phyloP scores from a whole-genome alignment of 2,329 filamentous ascomycete genomes.

The Monosporascus sp. region DNA sequence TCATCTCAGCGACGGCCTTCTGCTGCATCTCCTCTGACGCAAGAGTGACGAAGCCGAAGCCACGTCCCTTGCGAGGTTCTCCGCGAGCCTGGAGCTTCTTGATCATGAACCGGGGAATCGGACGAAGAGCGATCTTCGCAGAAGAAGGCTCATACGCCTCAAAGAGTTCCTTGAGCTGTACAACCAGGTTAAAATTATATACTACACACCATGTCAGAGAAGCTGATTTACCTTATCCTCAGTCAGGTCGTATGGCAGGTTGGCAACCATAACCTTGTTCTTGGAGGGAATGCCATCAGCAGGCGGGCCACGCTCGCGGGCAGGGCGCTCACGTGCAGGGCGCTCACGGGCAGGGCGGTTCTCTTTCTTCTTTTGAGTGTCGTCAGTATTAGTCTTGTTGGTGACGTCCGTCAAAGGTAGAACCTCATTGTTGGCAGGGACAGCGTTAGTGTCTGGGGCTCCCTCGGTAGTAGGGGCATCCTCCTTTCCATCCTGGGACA shows the following conservation, averaged over 20 bases:
- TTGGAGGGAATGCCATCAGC: slow-evolving; percentile 97
- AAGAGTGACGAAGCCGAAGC: slow-evolving; percentile 96
- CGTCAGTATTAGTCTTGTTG: slow-evolving; percentile 39
- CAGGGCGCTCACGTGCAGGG: slow-evolving; percentile 54
- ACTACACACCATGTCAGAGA: not conserved
- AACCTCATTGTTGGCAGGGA: slow-evolving; percentile 48
- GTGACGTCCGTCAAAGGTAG: slow-evolving; percentile 51
- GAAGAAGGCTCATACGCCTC: slow-evolving; percentile 84
- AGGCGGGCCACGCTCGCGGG: slow-evolving; percentile 86
- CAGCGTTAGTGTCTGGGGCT: slow-evolving; percentile 40
- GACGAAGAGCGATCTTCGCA: slow-evolving; percentile 97
- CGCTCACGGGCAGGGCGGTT: slow-evolving; percentile 54
- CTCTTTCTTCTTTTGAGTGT: slow-evolving; percentile 31
- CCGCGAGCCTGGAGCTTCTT: slow-evolving; percentile 99
- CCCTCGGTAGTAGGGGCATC: slow-evolving; percentile 39
- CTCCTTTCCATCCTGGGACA: slow-evolving; percentile 36
- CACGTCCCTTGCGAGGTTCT: slow-evolving; percentile 97
- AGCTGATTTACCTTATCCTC: slow-evolving; percentile 77
- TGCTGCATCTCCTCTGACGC: slow-evolving; percentile 93
- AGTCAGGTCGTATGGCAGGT: slow-evolving; percentile 95
- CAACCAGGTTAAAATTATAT: slow-evolving; percentile 18
- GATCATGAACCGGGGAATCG: slow-evolving; percentile 99
- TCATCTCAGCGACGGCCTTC: slow-evolving; percentile 97
- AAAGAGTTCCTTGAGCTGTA: slow-evolving; percentile 95
- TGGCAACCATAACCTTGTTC: slow-evolving; percentile 99